A percentile compares a stretch with the other conserved stretches of the same genome.
Evolutionary conservation across 75 land plant genomes (phyloP).

Genomic region (Pseudotsuga menziesii): DNA sequence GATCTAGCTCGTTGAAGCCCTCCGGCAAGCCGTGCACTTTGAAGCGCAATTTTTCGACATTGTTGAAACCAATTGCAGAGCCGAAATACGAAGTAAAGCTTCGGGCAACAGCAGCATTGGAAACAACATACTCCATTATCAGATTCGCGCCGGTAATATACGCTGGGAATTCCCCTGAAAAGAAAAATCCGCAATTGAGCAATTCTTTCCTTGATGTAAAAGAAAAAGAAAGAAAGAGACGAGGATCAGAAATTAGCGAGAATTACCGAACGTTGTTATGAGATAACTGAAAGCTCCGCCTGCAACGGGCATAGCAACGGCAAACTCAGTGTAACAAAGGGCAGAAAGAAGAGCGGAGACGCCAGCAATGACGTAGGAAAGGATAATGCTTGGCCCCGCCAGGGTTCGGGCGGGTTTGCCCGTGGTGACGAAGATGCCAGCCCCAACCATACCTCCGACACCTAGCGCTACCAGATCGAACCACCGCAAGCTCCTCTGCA

Average conservation of each 20-base stretch:
- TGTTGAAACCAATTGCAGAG: slow-evolving; percentile 42
- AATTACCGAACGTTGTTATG: slow-evolving; percentile 73
- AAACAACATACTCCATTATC: slow-evolving; percentile 86
- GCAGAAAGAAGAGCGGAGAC: slow-evolving; percentile 89
- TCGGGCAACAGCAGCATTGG: slow-evolving; percentile 89
- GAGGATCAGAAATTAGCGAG: background rate
- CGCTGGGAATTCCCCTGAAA: slow-evolving; percentile 84
- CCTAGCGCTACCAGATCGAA: slow-evolving; percentile 76
- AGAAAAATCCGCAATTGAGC: background rate
- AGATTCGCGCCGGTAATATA: slow-evolving; percentile 85
- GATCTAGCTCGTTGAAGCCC: slow-evolving; percentile 69
- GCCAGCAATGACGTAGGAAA: slow-evolving; percentile 89
- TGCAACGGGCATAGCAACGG: slow-evolving; percentile 91
- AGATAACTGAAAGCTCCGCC: slow-evolving; percentile 97
- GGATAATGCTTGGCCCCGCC: slow-evolving; percentile 81
- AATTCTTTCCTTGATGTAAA: background rate
- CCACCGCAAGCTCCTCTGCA: slow-evolving; percentile 74
- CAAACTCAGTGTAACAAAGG: slow-evolving; percentile 97
- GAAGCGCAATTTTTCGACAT: slow-evolving; percentile 48
- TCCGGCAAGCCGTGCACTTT: slow-evolving; percentile 37
- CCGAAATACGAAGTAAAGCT: slow-evolving; percentile 71
- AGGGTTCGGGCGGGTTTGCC: slow-evolving; percentile 53
- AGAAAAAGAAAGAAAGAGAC: background rate
- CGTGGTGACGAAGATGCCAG: slow-evolving; percentile 88
- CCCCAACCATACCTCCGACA: slow-evolving; percentile 94